These are phyloP conservation scores for Pseudopyricularia cyperi DNA, from an alignment of 2,329 filamentous ascomycete genomes.

Conservation along the genomic window DNA sequence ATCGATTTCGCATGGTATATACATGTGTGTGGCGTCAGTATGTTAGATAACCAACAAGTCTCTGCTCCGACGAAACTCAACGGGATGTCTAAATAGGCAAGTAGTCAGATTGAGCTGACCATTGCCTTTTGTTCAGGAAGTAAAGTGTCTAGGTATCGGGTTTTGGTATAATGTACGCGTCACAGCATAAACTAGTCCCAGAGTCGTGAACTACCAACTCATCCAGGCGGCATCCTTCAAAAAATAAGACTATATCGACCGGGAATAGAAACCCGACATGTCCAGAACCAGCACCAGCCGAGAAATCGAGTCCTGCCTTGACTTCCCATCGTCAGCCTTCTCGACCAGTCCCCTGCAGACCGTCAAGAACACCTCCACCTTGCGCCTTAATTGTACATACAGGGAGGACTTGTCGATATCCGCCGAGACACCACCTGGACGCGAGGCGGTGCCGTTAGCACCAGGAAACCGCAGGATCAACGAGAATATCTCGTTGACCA, in stretches of 20 bases:
- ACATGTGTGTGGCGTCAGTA: no score
- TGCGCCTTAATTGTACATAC: slow-evolving; percentile 56
- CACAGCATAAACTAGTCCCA: no score
- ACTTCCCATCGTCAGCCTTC: slow-evolving; percentile 36
- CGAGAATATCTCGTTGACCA: slow-evolving; percentile 67
- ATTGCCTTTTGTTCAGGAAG: no score
- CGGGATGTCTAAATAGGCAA: no score
- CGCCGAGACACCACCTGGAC: background rate
- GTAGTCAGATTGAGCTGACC: no score
- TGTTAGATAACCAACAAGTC: no score
- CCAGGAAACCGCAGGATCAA: slow-evolving; percentile 52
- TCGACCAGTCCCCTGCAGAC: slow-evolving; percentile 57
- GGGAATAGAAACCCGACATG: slow-evolving; percentile 10
- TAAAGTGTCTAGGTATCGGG: no score
- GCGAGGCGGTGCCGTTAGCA: slow-evolving; percentile 8
- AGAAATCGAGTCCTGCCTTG: slow-evolving; percentile 7
- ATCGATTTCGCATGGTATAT: no score
- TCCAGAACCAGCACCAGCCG: slow-evolving; percentile 17
- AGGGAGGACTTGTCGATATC: slow-evolving; percentile 25
- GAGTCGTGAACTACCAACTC: no score
- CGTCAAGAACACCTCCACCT: slow-evolving; percentile 60
- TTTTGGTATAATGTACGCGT: no score
- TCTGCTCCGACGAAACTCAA: no score
- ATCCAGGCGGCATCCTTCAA: background rate
- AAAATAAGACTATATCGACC: background rate